A percentile compares a stretch with the other conserved stretches of the same genome.
These are phyloP conservation scores for Plasmodium vivax DNA, from an alignment of 169 alveolate species.

Conservation along the genomic window DNA sequence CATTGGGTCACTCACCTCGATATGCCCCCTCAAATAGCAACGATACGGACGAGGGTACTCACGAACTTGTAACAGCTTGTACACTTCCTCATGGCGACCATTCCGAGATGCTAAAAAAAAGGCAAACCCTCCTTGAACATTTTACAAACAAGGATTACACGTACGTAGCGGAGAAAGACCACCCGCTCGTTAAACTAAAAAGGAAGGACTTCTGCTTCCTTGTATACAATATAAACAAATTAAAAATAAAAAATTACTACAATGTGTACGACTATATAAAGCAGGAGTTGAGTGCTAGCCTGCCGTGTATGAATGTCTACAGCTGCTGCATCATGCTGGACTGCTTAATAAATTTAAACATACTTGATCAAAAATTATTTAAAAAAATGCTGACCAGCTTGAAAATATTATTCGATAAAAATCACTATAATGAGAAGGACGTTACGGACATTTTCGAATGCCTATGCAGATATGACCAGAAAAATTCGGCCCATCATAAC, in stretches of 20 bases:
- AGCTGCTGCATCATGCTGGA: slow-evolving; percentile 36
- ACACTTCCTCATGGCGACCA: not conserved
- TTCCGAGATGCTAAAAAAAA: not conserved
- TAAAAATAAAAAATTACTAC: slow-evolving; percentile 43
- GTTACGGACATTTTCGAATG: slow-evolving; percentile 31
- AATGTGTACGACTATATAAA: slow-evolving; percentile 54
- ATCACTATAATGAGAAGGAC: slow-evolving; percentile 59
- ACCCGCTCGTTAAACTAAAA: slow-evolving; percentile 11
- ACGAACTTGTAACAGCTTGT: not conserved
- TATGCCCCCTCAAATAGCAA: not conserved
- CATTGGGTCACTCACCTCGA: not conserved
- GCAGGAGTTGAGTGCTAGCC: not conserved
- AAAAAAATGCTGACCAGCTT: slow-evolving; percentile 7
- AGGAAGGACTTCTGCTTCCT: slow-evolving; percentile 51
- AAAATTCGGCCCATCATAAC: not conserved
- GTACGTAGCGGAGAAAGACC: not conserved
- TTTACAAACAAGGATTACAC: slow-evolving; percentile 29
- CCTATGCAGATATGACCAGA: slow-evolving; percentile 26
- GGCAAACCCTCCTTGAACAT: slow-evolving; percentile 11
- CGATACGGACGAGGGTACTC: not conserved
- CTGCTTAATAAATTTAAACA: slow-evolving; percentile 36
- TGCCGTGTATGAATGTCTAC: slow-evolving; percentile 27
- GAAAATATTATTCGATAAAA: slow-evolving; percentile 55
- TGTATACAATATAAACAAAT: slow-evolving; percentile 33
- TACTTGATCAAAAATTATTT: slow-evolving; percentile 36